Evolutionary conservation across 1,139 yeast species (phyloP), one percentile per base, ranked within the genome.

Genomic region (Arxiozyma heterogenica): DNA sequence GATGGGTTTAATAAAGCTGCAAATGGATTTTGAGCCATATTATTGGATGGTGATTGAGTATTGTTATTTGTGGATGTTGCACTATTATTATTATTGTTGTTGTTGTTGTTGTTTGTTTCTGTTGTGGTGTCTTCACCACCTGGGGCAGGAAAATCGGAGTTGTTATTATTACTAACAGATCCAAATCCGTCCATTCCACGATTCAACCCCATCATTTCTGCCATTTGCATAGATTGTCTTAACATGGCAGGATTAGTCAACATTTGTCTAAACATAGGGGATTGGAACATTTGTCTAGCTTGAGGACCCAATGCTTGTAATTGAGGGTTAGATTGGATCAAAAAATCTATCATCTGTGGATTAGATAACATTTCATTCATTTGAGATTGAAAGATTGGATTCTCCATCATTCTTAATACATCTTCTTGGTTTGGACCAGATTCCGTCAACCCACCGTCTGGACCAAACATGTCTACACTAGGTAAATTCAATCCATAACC

Each of bases 251-350:
- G 96, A 69, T 90, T 87, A 39, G 88, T 76, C 68, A 91, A 66
- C 90, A 90, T 86, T 64, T 84, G 84, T 70, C 96, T 81, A 69
- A 91, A 83, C 65, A 82, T 79, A 7, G 94, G 96, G 65, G 85
- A 83, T 68, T 86, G 95, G 64, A 93, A 72, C 84, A 90, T 78
- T 66, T 86, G 82, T 64, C 97, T 81, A 20, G 86, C 93, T 65
- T 86, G 90, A 8, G 96, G 96, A 15, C 95, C 95, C 89, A 89
- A 81, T 4, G 83, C 81, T 61, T 94, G 80, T 65, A 89, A 74
- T 66, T 85, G 90, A 5, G 98, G 96, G 60, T 86, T 82, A 62
- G 85, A 88, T 64, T 83, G 82, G 65, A 91, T 86, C 78, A 91
- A 72, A 66, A 77, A 84, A 63, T 91, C 97, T 54, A 91, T 69